These are phyloP conservation scores for Chaetomium sp. DNA, from an alignment of 2,329 filamentous ascomycete species.

Conservation along the genomic window DNA sequence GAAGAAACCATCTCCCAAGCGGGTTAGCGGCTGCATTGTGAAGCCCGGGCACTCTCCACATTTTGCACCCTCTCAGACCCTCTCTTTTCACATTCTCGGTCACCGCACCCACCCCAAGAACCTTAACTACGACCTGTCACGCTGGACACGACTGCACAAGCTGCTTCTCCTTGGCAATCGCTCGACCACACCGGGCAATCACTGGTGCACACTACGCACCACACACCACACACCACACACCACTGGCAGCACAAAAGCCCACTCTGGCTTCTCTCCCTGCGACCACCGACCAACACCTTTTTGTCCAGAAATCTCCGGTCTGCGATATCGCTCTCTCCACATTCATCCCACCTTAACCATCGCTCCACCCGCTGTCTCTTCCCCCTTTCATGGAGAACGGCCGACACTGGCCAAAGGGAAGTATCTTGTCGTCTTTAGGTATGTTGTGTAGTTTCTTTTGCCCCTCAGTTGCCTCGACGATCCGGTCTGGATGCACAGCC, in stretches of 20 bases:
- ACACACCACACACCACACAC: background rate
- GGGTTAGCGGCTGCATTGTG: slow-evolving; percentile 25
- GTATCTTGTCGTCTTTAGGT: slow-evolving; percentile 20
- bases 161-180: background rate
- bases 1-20: slow-evolving; percentile 24
- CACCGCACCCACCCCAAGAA: slow-evolving; percentile 2
- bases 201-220: background rate
- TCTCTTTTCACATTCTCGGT: background rate
- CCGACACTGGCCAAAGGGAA: slow-evolving; percentile 7
- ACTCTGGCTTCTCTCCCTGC: background rate
- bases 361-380: slow-evolving; percentile 10
- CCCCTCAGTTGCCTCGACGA: background rate
- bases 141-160: slow-evolving; percentile 9
- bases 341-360: slow-evolving; percentile 13
- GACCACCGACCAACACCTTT: background rate
- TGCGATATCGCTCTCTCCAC: slow-evolving; percentile 19
- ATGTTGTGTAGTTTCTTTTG: slow-evolving; percentile 14
- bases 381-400: slow-evolving; percentile 26
- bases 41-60: slow-evolving; percentile 23
- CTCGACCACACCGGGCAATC: too few relatives aligned
- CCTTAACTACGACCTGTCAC: slow-evolving; percentile 18
- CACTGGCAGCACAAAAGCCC: background rate
- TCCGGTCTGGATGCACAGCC: slow-evolving; percentile 6
- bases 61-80: slow-evolving; percentile 6
- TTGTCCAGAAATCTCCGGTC: background rate